Evolutionary conservation across 495 filamentous ascomycete species (phyloP), one percentile per base, ranked within the genome.

Genomic region (Geopyxis carbonaria): DNA sequence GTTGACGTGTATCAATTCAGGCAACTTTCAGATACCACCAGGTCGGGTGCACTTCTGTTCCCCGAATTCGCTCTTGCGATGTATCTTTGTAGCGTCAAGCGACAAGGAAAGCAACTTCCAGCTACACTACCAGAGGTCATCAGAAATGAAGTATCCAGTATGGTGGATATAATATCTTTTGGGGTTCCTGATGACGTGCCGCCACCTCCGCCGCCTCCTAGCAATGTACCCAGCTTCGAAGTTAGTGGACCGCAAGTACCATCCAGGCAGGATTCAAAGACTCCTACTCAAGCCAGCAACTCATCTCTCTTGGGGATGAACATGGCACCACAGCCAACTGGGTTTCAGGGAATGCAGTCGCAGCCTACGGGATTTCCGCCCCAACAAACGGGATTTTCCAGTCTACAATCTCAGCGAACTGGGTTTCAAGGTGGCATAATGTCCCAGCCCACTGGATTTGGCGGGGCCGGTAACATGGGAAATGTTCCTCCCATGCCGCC

Each of bases 141-240:
- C 33, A 77, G 70, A 59, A 99, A 95, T 56, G 91, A 99, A 60
- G 91, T 99, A 21, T 94, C 87, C 7, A 91, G 91, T 53, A 95
- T 99, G 89, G 91, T 99, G 23, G 91, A 99, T 55, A 95, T 95
- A 30, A 99, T 99, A 46, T 93, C 87, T 14, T 95, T 95, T 57
- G 81, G 80, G 42, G 73, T 94, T 14, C 73, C 74, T 0, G 91
- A 97, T 48, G 78, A 86, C 11, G 66, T 61, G 13, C 70, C 76
- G 38, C 53, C 44, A 33, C 43, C 37, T 33, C 52, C 44, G 59
- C 45, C 42, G 59, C 64, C 23, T 53, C 64, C 13, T 41, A 76
- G 66, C 24, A 93, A 89, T 61, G 74, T 72, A 19, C 81, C 87
- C 6, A 83, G 75, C 44, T 93, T 94, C 55, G 75, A 73, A 57